Evolutionary conservation across 305 asterid genomes (phyloP).

Genomic region (Rubia peregrina): DNA sequence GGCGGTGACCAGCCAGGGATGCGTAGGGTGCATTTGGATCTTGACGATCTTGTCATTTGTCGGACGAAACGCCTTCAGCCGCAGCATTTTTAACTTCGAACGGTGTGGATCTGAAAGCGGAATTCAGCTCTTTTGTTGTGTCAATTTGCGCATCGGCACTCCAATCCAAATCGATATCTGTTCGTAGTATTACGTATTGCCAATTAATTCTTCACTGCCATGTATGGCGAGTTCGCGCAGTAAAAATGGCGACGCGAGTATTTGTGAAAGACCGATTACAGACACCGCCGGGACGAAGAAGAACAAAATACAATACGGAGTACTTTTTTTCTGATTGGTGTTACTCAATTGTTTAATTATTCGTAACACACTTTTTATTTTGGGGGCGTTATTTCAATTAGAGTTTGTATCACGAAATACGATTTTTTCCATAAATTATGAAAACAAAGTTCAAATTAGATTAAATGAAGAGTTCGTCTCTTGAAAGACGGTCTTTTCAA

Average conservation of each 20-base stretch:
- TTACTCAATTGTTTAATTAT: too few species aligned
- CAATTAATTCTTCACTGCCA: background rate
- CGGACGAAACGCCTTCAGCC: constrained; percentile 89
- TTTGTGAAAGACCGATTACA: background rate
- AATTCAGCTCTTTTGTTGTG: background rate
- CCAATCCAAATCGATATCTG: constrained; percentile 12
- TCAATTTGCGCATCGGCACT: constrained; percentile 19
- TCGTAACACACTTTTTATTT: too few species aligned
- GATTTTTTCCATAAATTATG: too few species aligned
- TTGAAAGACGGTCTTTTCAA: too few species aligned
- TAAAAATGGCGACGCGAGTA: background rate
- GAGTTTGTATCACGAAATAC: too few species aligned
- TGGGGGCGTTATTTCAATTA: too few species aligned
- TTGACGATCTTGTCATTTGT: constrained; percentile 94
- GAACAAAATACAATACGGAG: too few species aligned
- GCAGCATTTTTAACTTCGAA: constrained; percentile 44
- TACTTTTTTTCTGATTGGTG: too few species aligned
- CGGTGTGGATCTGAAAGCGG: constrained; percentile 34
- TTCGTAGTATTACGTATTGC: background rate
- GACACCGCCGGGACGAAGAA: background rate
- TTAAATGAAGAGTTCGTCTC: too few species aligned
- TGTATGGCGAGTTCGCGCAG: background rate
- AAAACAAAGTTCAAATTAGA: too few species aligned
- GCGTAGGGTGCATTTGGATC: constrained; percentile 98
- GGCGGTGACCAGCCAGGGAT: constrained; percentile 97